These are phyloP conservation scores for Trichoderma virens DNA, from an alignment of 495 filamentous ascomycete genomes.

Conservation along the genomic window DNA sequence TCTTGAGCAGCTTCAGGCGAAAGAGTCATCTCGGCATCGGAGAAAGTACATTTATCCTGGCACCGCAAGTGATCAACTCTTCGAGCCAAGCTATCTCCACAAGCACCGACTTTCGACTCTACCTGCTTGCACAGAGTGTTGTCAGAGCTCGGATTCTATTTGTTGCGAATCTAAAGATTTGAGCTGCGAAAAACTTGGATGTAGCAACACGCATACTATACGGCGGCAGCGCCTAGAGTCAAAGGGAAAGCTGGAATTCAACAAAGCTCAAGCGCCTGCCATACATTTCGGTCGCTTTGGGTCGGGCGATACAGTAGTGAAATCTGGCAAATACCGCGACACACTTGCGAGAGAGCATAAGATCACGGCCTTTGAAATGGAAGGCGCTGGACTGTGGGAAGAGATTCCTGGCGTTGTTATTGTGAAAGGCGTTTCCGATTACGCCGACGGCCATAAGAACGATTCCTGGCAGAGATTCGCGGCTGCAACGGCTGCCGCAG, in stretches of 20 bases:
- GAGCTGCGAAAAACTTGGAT: slow-evolving; percentile 4
- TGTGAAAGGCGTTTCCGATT: slow-evolving; percentile 32
- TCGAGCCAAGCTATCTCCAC: background rate
- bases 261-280: background rate
- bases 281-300: slow-evolving; percentile 22
- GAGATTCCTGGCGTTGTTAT: slow-evolving; percentile 21
- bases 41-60: background rate
- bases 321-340: slow-evolving; percentile 25
- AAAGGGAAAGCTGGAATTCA: background rate
- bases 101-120: background rate
- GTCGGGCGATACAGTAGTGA: slow-evolving; percentile 26
- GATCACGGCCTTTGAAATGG: slow-evolving; percentile 30
- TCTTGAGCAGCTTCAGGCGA: background rate
- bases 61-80: background rate
- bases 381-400: slow-evolving; percentile 31
- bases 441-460: slow-evolving; percentile 36
- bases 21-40: background rate
- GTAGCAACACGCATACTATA: background rate
- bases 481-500: slow-evolving; percentile 27
- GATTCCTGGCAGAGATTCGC: slow-evolving; percentile 35
- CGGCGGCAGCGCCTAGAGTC: background rate
- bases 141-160: background rate
- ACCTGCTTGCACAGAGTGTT: background rate
- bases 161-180: background rate
- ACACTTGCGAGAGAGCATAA: slow-evolving; percentile 13